phyloP scores from a whole-genome alignment of 805 yeast genomes.

The Candida verbasci region DNA sequence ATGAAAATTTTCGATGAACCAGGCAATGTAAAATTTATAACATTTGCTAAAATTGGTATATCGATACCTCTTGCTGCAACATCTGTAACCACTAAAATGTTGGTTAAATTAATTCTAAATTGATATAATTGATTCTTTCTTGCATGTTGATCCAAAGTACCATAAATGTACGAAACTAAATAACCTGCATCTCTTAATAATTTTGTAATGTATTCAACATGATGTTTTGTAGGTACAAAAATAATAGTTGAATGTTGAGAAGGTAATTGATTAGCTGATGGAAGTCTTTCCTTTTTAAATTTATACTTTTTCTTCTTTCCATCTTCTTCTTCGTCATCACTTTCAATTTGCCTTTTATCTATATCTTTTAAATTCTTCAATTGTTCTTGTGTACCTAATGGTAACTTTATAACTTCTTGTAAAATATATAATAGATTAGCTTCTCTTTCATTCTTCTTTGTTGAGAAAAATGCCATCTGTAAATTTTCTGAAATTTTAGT shows the following conservation, averaged over 20 bases:
- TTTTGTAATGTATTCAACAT: constrained; percentile 83
- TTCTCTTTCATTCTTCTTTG: constrained; percentile 83
- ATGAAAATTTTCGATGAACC: constrained; percentile 89
- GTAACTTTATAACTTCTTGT: constrained; percentile 81
- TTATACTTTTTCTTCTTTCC: constrained; percentile 32
- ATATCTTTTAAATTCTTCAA: constrained; percentile 46
- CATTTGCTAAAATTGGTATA: constrained; percentile 94
- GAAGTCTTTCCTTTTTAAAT: constrained; percentile 53
- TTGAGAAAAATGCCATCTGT: constrained; percentile 81
- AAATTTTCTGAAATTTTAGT: constrained; percentile 84
- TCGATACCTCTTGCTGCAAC: constrained; percentile 99
- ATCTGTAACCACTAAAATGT: constrained; percentile 92
- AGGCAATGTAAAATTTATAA: constrained; percentile 85
- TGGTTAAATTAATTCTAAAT: constrained; percentile 79
- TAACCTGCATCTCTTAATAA: constrained; percentile 76
- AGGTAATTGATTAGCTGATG: constrained; percentile 81
- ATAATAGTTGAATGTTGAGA: constrained; percentile 83
- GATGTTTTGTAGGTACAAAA: constrained; percentile 96
- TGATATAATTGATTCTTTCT: constrained; percentile 83
- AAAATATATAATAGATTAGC: constrained; percentile 74
- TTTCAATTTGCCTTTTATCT: constrained; percentile 46
- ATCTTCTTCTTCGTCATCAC: constrained; percentile 48
- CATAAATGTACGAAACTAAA: constrained; percentile 85
- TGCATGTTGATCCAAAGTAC: constrained; percentile 92
- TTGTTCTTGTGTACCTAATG: constrained; percentile 72